Evolutionary conservation across 371 early-diverging fungal species (phyloP), one percentile per base, ranked within the genome.

Genomic region (Zychaea mexicana): DNA sequence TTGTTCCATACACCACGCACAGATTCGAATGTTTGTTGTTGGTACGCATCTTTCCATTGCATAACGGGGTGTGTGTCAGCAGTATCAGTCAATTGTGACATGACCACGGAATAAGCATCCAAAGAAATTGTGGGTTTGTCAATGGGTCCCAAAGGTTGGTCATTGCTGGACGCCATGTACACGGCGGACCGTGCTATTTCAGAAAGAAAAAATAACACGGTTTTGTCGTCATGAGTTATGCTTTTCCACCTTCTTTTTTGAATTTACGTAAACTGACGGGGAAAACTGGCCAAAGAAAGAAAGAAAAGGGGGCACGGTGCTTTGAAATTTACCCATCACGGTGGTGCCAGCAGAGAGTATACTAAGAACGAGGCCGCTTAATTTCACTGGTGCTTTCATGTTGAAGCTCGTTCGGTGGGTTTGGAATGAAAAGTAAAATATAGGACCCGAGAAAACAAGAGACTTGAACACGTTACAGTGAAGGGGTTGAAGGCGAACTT

Each of bases 101-200:
- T 39, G n/a, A 57, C 55, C 62, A 63, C 56, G 1, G 70, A 70
- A 49, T 66, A 70, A 5, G 70, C 60, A 52, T 70, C 64, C 46
- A 70, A 54, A n/a, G 66, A 59, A 19, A 70, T 39, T 13, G 66
- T 66, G 15, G 66, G 66, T 21, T 52, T 45, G 13, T 52, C 36
- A 22, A 24, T 22, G 13, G 22, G 42, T 30, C 13, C 36, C 22
- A 15, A 31, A 24, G 36, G 33, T 28, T 38, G 39, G 26, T 56
- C 46, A 53, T 49, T 62, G 22, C 53, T 52, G 38, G 67, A 61
- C 26, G 58, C 57, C 56, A 69, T 39, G 32, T 69, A 69, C 12
- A 69, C 69, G 12, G 69, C 52, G n/a, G 69, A 69, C 61, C 65
- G 60, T 38, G 69, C 69, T 69, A 57, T n/a, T n/a, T n/a, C n/a